phyloP scores from a whole-genome alignment of 2,329 filamentous ascomycete species.

The Colletotrichum aenigma region DNA sequence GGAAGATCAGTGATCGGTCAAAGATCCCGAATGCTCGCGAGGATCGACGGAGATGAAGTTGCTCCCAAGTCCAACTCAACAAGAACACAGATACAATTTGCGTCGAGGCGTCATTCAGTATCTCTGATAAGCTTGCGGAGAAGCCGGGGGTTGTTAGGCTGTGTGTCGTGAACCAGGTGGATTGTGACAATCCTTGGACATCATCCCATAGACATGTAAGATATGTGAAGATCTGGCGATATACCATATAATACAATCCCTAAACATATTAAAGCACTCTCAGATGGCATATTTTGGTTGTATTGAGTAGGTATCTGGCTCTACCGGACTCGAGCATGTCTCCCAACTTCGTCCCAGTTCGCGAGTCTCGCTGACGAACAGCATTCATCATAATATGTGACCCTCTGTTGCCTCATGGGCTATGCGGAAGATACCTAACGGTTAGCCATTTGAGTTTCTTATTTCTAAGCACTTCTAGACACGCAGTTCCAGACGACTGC shows the following conservation, averaged over 20 bases:
- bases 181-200: neutral
- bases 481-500: neutral
- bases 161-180: neutral
- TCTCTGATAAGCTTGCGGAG: neutral
- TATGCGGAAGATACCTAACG: fast-evolving
- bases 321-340: fast-evolving
- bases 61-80: neutral
- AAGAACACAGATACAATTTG: neutral
- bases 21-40: neutral
- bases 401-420: neutral
- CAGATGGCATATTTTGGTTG: fast-evolving
- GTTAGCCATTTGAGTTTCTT: neutral
- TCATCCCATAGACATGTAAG: neutral
- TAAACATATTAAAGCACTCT: neutral
- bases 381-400: neutral
- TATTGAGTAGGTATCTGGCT: neutral
- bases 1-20: neutral
- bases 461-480: neutral
- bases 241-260: neutral
- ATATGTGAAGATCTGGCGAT: neutral
- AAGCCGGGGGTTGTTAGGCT: fast-evolving
- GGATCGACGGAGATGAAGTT: neutral
- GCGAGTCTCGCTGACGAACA: neutral
- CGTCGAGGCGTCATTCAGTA: neutral
- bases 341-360: neutral